phyloP scores from a whole-genome alignment of 176 grass and related monocot genomes.

The Pontederia crassipes region DNA sequence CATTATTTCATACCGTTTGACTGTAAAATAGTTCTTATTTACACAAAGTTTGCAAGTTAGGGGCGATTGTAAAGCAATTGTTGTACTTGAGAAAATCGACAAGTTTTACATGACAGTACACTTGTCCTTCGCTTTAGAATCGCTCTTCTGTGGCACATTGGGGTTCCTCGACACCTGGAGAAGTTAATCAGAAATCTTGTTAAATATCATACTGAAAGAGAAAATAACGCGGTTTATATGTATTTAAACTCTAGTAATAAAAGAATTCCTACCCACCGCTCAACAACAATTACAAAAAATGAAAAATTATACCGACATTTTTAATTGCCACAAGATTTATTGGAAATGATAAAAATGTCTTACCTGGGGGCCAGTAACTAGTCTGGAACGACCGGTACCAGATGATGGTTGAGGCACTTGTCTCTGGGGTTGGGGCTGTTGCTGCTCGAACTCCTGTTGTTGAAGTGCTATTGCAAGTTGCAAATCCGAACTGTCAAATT shows the following conservation, averaged over 20 bases:
- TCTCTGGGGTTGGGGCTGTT: constrained; percentile 19
- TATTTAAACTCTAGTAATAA: no score
- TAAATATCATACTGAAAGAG: no score
- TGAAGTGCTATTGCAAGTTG: constrained; percentile 85
- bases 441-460: constrained; percentile 81
- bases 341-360: not conserved
- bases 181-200: not conserved
- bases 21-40: no score
- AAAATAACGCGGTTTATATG: no score
- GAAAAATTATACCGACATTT: no score
- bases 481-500: constrained; percentile 72
- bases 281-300: no score
- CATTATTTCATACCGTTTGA: not conserved
- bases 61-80: constrained; percentile 6
- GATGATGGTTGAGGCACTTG: constrained; percentile 43
- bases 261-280: no score
- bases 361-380: constrained; percentile 83
- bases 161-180: constrained; percentile 1
- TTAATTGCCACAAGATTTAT: no score
- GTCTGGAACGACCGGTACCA: constrained; percentile 40
- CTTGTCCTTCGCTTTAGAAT: constrained; percentile 65
- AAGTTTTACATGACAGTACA: constrained; percentile 69
- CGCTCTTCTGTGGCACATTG: constrained; percentile 24
- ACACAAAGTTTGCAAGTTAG: no score
- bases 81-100: constrained; percentile 18